phyloP scores from a whole-genome alignment of 169 alveolate species.

The Plasmodium ovale region DNA sequence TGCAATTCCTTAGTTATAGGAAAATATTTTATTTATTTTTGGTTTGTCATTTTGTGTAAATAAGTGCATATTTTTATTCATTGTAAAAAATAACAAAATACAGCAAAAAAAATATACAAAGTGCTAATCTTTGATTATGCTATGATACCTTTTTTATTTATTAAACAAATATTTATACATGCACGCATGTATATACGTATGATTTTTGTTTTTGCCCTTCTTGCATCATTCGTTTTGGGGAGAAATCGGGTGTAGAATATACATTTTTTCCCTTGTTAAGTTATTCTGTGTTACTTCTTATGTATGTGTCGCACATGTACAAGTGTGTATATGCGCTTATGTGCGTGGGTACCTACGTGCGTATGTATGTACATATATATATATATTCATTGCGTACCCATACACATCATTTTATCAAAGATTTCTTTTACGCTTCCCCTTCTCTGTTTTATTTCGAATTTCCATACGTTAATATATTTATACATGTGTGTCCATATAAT shows the following conservation, averaged over 20 bases:
- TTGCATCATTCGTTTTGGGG: background rate
- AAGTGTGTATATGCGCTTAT: background rate
- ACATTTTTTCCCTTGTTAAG: background rate
- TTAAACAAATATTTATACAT: background rate
- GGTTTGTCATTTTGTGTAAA: constrained; percentile 13
- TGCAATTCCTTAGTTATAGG: background rate
- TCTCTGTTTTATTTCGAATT: background rate
- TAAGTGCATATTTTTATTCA: constrained; percentile 18
- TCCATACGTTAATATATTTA: no score
- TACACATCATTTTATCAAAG: background rate
- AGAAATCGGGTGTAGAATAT: background rate
- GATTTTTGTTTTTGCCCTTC: constrained; percentile 2
- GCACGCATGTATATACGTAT: background rate
- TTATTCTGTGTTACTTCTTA: background rate
- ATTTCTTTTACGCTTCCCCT: background rate
- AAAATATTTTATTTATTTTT: background rate
- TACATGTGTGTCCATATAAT: no score
- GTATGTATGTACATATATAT: background rate
- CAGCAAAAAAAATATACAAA: background rate
- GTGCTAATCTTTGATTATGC: background rate
- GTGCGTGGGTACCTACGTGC: background rate
- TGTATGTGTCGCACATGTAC: background rate
- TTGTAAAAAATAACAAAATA: constrained; percentile 1
- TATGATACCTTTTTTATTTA: background rate
- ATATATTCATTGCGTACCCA: background rate